Evolutionary conservation across 2,329 filamentous ascomycete species (phyloP).

Genomic region (Pseudocercospora crystallina): DNA sequence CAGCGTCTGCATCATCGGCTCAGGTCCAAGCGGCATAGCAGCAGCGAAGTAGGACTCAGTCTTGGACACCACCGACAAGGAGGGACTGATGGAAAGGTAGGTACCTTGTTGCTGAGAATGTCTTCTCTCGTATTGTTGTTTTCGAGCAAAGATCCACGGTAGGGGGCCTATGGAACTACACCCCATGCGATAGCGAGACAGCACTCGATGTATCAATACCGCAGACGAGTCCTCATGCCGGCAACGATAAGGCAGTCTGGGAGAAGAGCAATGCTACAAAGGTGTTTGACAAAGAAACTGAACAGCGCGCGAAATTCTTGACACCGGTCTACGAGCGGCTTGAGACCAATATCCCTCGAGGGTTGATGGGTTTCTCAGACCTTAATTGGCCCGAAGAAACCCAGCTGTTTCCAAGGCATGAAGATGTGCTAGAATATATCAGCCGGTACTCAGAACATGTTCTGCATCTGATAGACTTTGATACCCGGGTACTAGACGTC

Average conservation of each 20-base stretch:
- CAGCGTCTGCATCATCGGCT: slow-evolving; percentile 75
- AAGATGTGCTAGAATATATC: slow-evolving; percentile 72
- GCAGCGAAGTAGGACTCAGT: slow-evolving; percentile 61
- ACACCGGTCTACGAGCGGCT: slow-evolving; percentile 80
- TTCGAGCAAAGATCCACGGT: slow-evolving; percentile 77
- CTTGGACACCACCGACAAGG: no score
- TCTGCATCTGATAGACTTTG: slow-evolving; percentile 66
- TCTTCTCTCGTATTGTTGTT: slow-evolving; percentile 68
- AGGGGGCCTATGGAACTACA: slow-evolving; percentile 88
- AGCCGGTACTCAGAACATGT: slow-evolving; percentile 69
- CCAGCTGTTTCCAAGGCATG: slow-evolving; percentile 72
- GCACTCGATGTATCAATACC: slow-evolving; percentile 55
- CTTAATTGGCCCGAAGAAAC: slow-evolving; percentile 52
- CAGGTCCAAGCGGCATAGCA: slow-evolving; percentile 75
- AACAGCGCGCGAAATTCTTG: slow-evolving; percentile 62
- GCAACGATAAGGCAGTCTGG: slow-evolving; percentile 64
- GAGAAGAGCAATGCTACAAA: slow-evolving; percentile 22
- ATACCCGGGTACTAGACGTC: slow-evolving; percentile 67
- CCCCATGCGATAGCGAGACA: slow-evolving; percentile 47
- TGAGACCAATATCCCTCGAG: slow-evolving; percentile 82
- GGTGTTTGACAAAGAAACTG: slow-evolving; percentile 8
- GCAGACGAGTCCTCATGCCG: slow-evolving; percentile 62
- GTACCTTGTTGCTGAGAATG: slow-evolving; percentile 70
- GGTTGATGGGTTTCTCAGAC: slow-evolving; percentile 78
- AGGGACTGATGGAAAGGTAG: slow-evolving; percentile 35